A percentile compares a stretch with the other conserved stretches of the same genome.
Evolutionary conservation across 768 basidiomycete species (phyloP).

Genomic region (Mrakia gelida): DNA sequence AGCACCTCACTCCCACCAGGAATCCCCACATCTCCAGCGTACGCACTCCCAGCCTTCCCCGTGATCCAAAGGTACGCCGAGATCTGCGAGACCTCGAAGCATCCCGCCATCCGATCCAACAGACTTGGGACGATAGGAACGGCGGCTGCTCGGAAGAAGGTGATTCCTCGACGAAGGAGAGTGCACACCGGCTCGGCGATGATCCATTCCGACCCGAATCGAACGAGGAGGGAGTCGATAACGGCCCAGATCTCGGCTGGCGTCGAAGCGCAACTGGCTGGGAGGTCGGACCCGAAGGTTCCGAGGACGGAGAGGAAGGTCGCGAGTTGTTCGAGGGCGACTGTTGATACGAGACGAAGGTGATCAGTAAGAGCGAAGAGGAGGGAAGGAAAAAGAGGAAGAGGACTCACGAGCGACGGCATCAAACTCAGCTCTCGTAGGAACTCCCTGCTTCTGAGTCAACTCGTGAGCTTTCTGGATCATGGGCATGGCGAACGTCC

Average conservation of each 20-base stretch:
- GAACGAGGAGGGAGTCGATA: slow-evolving; percentile 71
- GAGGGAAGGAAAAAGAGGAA: not conserved
- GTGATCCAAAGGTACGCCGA: slow-evolving; percentile 91
- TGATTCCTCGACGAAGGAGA: slow-evolving; percentile 75
- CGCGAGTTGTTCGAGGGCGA: slow-evolving; percentile 85
- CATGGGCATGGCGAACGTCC: slow-evolving; percentile 80
- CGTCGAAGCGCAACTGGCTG: slow-evolving; percentile 69
- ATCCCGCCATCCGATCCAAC: slow-evolving; percentile 66
- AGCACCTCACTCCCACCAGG: slow-evolving; percentile 49
- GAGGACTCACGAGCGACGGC: slow-evolving; percentile 61
- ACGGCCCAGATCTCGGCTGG: slow-evolving; percentile 76
- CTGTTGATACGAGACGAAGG: slow-evolving; percentile 46
- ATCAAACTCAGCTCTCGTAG: slow-evolving; percentile 65
- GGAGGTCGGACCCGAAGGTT: slow-evolving; percentile 76
- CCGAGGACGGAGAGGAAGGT: slow-evolving; percentile 81
- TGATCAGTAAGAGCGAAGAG: slow-evolving; percentile 6
- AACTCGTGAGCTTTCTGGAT: slow-evolving; percentile 68
- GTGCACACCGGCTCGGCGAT: slow-evolving; percentile 79
- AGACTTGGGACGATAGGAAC: slow-evolving; percentile 66
- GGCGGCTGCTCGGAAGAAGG: slow-evolving; percentile 67
- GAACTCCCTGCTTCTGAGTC: slow-evolving; percentile 51
- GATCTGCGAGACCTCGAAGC: slow-evolving; percentile 74
- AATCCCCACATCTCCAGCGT: slow-evolving; percentile 67
- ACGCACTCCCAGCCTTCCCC: slow-evolving; percentile 67
- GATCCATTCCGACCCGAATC: slow-evolving; percentile 69